These are phyloP conservation scores for Leishmania tarentolae DNA, from an alignment of 208 protist species.

Conservation along the genomic window DNA sequence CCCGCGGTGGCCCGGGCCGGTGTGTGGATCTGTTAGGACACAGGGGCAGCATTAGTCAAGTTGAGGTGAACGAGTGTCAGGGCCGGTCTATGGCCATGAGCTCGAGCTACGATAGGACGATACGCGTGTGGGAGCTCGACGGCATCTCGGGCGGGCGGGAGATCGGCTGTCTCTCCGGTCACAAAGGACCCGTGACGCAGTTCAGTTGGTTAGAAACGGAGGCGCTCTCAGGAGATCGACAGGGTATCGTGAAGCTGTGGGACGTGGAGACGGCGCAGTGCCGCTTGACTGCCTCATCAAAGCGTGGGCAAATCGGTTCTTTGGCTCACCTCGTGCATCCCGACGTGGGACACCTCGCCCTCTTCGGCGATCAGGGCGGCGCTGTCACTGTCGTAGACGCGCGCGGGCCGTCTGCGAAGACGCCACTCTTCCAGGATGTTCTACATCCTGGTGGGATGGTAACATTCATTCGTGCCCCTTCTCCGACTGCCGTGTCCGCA, in stretches of 20 bases:
- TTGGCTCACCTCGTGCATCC: conserved; percentile 51
- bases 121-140: conserved; percentile 77
- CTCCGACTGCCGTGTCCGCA: conserved; percentile 22
- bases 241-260: conserved; percentile 78
- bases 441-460: conserved; percentile 80
- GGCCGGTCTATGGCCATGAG: conserved; percentile 54
- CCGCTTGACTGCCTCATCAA: conserved; percentile 50
- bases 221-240: conserved; percentile 80
- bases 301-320: conserved; percentile 71
- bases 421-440: conserved; percentile 49
- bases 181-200: conserved; percentile 78
- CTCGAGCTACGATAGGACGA: conserved; percentile 84
- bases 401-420: conserved; percentile 27
- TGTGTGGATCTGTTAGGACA: conserved; percentile 86
- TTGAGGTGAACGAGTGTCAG: conserved; percentile 54
- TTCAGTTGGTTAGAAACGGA: conserved; percentile 69
- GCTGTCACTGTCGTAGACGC: conserved; percentile 70
- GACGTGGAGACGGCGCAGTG: conserved; percentile 65
- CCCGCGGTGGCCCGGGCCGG: conserved; percentile 38
- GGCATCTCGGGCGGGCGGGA: conserved; percentile 34
- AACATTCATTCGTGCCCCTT: conserved; percentile 45
- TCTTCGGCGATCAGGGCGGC: conserved; percentile 79
- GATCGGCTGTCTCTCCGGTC: conserved; percentile 64
- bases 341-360: conserved; percentile 37
- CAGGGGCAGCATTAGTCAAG: conserved; percentile 78